Evolutionary conservation across 2,329 filamentous ascomycete genomes (phyloP).

Genomic region (Pezizomycotina sp.): DNA sequence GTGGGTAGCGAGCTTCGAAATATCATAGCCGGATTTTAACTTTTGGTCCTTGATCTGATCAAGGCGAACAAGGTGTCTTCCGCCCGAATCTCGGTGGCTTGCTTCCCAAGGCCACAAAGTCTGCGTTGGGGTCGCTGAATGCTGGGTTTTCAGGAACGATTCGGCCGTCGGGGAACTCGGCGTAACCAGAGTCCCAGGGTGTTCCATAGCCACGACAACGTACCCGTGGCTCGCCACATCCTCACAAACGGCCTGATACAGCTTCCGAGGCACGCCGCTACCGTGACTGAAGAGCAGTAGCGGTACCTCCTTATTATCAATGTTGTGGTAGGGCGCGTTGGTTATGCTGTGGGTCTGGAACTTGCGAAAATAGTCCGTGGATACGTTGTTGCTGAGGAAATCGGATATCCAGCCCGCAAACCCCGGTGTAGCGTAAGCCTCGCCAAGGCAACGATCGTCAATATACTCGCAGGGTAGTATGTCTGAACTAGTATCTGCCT

Average conservation of each 20-base stretch:
- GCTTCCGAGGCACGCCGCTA: slow-evolving; percentile 1
- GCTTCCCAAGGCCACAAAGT: slow-evolving; percentile 3
- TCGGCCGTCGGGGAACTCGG: slow-evolving; percentile 6
- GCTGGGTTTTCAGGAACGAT: not conserved
- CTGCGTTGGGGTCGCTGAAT: not conserved
- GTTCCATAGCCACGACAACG: slow-evolving; percentile 3
- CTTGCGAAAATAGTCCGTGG: slow-evolving; percentile 7
- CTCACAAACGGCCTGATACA: slow-evolving; percentile 5
- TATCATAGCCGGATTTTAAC: too few species aligned
- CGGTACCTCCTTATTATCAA: slow-evolving; percentile 1
- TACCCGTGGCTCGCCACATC: slow-evolving; percentile 8
- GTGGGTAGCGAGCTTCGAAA: too few species aligned
- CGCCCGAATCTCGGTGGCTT: slow-evolving; percentile 5
- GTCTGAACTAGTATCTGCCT: slow-evolving; percentile 7
- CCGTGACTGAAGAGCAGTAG: slow-evolving; percentile 4
- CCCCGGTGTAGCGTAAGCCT: slow-evolving; percentile 8
- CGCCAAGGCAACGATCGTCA: slow-evolving; percentile 1
- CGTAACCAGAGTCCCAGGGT: slow-evolving; percentile 5
- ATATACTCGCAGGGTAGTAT: slow-evolving; percentile 10
- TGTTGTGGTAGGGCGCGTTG: not conserved
- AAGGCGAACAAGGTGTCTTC: slow-evolving; percentile 7
- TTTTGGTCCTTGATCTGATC: too few species aligned
- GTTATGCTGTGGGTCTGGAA: slow-evolving; percentile 4
- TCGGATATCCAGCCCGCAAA: slow-evolving; percentile 7
- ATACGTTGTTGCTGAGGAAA: slow-evolving; percentile 5